These are phyloP conservation scores for Colletotrichum neosansevieriae DNA, from an alignment of 2,329 filamentous ascomycete species.

Conservation along the genomic window DNA sequence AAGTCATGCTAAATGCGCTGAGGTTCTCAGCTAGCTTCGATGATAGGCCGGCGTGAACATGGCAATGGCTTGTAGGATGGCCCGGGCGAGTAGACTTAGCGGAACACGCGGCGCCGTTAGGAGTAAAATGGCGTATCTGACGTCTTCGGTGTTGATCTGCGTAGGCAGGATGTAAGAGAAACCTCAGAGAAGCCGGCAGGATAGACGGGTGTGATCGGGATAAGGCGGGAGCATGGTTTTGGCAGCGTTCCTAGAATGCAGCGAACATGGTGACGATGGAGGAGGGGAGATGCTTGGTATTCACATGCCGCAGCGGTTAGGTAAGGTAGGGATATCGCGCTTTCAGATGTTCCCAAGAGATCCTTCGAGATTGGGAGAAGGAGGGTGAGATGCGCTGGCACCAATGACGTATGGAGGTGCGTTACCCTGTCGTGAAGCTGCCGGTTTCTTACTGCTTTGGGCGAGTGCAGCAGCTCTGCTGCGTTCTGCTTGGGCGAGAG, in stretches of 20 bases:
- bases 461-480: slow-evolving; percentile 14
- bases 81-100: not conserved
- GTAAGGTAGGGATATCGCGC: slow-evolving; percentile 1
- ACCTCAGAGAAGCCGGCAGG: not conserved
- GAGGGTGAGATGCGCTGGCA: slow-evolving; percentile 36
- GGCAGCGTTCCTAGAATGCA: not conserved
- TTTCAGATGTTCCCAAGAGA: slow-evolving; percentile 25
- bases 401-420: slow-evolving; percentile 34
- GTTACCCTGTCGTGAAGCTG: slow-evolving; percentile 25
- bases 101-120: slow-evolving; percentile 3
- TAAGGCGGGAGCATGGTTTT: not conserved
- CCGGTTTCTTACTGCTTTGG: slow-evolving; percentile 17
- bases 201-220: not conserved
- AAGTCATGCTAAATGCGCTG: slow-evolving; percentile 16
- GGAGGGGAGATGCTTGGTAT: slow-evolving; percentile 19
- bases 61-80: not conserved
- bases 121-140: not conserved
- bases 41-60: not conserved
- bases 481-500: slow-evolving; percentile 23
- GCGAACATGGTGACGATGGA: not conserved
- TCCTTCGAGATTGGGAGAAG: not conserved
- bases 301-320: slow-evolving; percentile 7
- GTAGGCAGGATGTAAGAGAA: not conserved
- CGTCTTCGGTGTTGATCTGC: not conserved
- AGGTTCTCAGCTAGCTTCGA: not conserved